Conservation (phyloP, 805 yeast species). For the Wickerhamiella azymoides region DNA sequence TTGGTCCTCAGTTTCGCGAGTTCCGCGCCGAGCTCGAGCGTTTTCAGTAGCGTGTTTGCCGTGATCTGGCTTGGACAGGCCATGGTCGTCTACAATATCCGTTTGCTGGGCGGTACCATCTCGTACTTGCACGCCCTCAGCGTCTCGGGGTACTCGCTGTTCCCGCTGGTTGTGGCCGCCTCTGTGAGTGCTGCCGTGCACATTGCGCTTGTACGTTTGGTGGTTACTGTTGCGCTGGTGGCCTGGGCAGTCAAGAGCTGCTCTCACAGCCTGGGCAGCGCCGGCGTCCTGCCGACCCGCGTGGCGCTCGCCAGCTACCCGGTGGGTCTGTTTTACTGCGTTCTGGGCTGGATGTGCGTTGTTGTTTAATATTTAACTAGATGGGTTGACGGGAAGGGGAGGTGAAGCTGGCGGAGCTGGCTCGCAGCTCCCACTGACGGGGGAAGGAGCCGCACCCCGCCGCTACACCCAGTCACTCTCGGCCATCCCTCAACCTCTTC, state of each 20-base stretch:
- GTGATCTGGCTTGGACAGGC: constrained; percentile 50
- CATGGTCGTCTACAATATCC: constrained; percentile 49
- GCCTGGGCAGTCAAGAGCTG: constrained; percentile 57
- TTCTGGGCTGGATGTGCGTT: constrained; percentile 53
- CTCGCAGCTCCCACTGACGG: too few relatives aligned
- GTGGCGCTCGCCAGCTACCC: constrained; percentile 53
- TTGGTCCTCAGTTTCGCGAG: constrained; percentile 35
- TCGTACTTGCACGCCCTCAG: constrained; percentile 56
- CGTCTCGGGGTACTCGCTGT: constrained; percentile 56
- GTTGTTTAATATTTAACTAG: constrained; percentile 29
- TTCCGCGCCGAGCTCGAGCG: constrained; percentile 35
- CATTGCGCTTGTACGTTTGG: constrained; percentile 36
- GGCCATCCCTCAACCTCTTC: too few relatives aligned
- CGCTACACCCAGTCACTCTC: too few relatives aligned
- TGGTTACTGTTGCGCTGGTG: constrained; percentile 33
- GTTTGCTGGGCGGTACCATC: constrained; percentile 45
- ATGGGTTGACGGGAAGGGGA: too few relatives aligned
- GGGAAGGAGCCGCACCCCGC: too few relatives aligned
- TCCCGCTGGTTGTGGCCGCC: constrained; percentile 48
- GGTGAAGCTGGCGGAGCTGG: too few relatives aligned
- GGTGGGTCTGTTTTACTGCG: constrained; percentile 46
- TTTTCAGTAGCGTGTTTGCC: constrained; percentile 51
- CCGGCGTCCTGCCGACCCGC: constrained; percentile 52
- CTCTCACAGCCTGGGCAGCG: constrained; percentile 40
- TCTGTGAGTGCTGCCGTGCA: constrained; percentile 35